phyloP scores from a whole-genome alignment of 805 yeast species.

The Kodamaea jinghongensis region DNA sequence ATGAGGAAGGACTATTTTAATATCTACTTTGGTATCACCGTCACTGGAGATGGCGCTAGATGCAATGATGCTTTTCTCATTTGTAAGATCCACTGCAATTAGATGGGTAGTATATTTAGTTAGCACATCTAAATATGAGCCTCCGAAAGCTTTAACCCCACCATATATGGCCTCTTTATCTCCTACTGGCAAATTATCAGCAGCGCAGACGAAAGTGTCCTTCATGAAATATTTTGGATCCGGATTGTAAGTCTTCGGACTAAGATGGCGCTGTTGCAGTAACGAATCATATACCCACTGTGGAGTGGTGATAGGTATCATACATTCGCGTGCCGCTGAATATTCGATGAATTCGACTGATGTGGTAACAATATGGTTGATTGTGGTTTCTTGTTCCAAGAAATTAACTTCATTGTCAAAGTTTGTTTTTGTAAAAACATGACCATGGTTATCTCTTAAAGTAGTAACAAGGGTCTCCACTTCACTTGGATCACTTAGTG shows the following conservation, averaged over 20 bases:
- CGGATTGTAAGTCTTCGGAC: conserved; percentile 65
- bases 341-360: conserved; percentile 53
- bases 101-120: conserved; percentile 78
- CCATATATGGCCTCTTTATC: conserved; percentile 68
- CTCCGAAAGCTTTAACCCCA: conserved; percentile 75
- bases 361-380: conserved; percentile 52
- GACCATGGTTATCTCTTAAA: conserved; percentile 22
- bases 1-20: conserved; percentile 66
- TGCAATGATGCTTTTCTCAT: conserved; percentile 60
- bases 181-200: conserved; percentile 52
- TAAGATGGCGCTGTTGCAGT: conserved; percentile 38
- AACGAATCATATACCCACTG: conserved; percentile 58
- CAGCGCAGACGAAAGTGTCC: conserved; percentile 56
- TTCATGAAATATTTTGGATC: conserved; percentile 65
- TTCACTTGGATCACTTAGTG: conserved; percentile 13
- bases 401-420: conserved; percentile 18
- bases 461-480: conserved; percentile 12
- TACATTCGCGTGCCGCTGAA: conserved; percentile 41
- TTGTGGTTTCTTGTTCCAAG: conserved; percentile 11
- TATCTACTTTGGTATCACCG: conserved; percentile 26
- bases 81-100: conserved; percentile 51
- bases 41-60: conserved; percentile 26
- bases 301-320: conserved; percentile 66
- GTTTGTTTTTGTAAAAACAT: conserved; percentile 18
- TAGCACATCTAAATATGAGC: conserved; percentile 59